Evolutionary conservation across 1,284 basidiomycete species (phyloP).

Genomic region (Ustilago loliicola): DNA sequence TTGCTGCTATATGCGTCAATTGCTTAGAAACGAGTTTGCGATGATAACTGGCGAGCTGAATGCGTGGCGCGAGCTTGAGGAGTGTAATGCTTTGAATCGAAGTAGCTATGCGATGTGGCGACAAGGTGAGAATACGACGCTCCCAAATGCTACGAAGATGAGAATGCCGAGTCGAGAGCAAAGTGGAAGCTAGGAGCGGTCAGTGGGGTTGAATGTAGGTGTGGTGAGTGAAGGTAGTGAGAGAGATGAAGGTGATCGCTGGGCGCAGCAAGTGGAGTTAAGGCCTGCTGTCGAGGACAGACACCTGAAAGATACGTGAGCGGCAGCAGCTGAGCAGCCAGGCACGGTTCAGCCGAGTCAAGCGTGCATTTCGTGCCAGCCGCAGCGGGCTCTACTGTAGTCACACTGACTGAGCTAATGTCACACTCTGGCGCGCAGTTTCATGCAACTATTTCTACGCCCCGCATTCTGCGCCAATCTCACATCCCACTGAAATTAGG

Average conservation of each 20-base stretch:
- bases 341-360: slow-evolving; percentile 1
- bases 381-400: too few relatives aligned
- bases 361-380: background rate
- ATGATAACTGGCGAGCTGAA: background rate
- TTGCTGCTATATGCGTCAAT: background rate
- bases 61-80: too few relatives aligned
- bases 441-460: background rate
- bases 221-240: background rate
- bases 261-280: background rate
- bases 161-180: slow-evolving; percentile 8
- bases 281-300: background rate
- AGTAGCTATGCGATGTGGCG: background rate
- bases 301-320: background rate
- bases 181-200: background rate
- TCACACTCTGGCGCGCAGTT: background rate
- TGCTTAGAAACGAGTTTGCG: background rate
- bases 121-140: slow-evolving; percentile 1
- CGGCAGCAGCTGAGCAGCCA: background rate
- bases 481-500: background rate
- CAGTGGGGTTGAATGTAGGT: background rate
- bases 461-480: background rate
- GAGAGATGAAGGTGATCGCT: background rate
- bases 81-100: background rate
- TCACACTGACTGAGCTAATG: background rate
- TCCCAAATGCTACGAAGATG: background rate